Evolutionary conservation across 2,329 filamentous ascomycete species (phyloP).

Genomic region (Penicillium sp.): DNA sequence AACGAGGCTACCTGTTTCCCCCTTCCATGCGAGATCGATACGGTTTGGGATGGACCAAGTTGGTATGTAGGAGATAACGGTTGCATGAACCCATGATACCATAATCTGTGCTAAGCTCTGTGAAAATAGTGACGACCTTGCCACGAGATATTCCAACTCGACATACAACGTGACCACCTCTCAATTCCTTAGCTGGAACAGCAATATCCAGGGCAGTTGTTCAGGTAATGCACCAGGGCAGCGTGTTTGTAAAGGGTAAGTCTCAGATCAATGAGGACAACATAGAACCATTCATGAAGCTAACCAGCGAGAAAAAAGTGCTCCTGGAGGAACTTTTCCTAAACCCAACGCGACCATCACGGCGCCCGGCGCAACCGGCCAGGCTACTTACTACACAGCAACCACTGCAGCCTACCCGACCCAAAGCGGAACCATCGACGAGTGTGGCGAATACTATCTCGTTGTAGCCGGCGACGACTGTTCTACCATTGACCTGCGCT

Average conservation of each 20-base stretch:
- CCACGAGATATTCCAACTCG: background rate
- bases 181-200: background rate
- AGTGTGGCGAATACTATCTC: background rate
- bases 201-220: slow-evolving; percentile 1
- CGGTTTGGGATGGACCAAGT: background rate
- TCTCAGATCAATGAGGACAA: background rate
- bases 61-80: background rate
- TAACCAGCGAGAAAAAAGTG: background rate
- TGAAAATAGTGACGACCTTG: background rate
- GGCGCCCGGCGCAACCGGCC: background rate
- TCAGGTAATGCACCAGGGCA: background rate
- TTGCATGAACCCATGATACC: too few species aligned
- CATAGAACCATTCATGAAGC: too few species aligned
- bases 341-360: background rate
- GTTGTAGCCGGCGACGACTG: background rate
- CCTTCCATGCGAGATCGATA: background rate
- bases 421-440: background rate
- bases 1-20: background rate
- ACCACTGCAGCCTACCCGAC: background rate
- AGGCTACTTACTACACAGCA: background rate
- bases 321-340: background rate
- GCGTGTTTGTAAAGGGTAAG: background rate
- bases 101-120: background rate
- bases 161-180: background rate
- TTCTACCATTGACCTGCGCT: background rate